A percentile compares a stretch with the other conserved stretches of the same genome.
Conservation (phyloP, 164 flowering plant species). For the Vitis labrusca region DNA sequence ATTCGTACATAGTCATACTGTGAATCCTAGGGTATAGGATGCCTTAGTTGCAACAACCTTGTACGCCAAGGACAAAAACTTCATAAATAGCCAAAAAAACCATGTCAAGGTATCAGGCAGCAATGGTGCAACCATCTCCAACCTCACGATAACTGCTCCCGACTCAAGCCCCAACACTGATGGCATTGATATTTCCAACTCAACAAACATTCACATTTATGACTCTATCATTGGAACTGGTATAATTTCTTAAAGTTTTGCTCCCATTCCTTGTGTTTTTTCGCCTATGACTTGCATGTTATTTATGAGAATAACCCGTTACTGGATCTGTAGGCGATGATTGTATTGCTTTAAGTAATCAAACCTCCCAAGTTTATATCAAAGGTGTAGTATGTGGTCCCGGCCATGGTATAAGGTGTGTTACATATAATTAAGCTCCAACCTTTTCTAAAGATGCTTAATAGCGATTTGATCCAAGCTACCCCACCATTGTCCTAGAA, state of each 20-base stretch:
- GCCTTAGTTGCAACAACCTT: constrained; percentile 7
- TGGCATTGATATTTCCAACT: constrained; percentile 25
- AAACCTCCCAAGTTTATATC: not conserved
- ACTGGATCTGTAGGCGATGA: constrained; percentile 21
- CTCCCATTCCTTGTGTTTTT: not conserved
- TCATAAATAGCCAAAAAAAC: constrained; percentile 20
- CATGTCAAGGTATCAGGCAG: constrained; percentile 15
- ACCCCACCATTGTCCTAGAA: no score
- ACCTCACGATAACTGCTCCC: constrained; percentile 18
- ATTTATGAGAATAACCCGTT: not conserved
- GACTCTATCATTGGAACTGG: constrained; percentile 22
- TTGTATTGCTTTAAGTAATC: constrained; percentile 16
- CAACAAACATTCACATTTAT: constrained; percentile 6
- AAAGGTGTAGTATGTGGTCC: constrained; percentile 18
- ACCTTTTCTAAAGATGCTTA: not conserved
- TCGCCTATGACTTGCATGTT: no score
- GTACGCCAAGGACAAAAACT: not conserved
- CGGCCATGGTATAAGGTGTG: constrained; percentile 28
- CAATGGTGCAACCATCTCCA: not conserved
- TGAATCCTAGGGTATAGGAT: constrained; percentile 9
- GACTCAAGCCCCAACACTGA: constrained; percentile 32
- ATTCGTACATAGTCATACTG: not conserved
- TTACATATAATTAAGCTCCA: no score
- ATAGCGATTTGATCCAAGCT: no score
- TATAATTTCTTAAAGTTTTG: not conserved